Percentiles rank a stretch among this genome's conserved stretches.
Conservation (phyloP, 2,329 filamentous ascomycete genomes). For the Penicillium sp. region DNA sequence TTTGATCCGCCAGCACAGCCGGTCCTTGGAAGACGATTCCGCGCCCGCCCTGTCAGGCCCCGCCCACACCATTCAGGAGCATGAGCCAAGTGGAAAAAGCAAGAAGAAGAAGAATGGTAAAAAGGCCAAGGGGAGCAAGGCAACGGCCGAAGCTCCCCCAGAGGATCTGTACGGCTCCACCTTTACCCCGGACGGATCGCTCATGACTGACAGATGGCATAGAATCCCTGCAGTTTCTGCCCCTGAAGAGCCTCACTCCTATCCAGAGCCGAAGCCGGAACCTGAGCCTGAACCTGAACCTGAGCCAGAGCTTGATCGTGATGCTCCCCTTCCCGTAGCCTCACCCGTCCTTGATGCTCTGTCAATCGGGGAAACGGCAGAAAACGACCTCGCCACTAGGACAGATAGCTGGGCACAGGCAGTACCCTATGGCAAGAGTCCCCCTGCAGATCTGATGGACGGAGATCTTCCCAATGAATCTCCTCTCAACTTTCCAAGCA, state of each 20-base stretch:
- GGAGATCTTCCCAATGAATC: conserved; percentile 39
- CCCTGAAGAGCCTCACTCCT: conserved; percentile 34
- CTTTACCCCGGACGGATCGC: not conserved
- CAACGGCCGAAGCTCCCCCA: conserved; percentile 30
- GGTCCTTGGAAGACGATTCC: conserved; percentile 35
- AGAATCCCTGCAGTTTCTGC: conserved; percentile 32
- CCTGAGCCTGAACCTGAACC: conserved; percentile 10
- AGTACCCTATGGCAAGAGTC: conserved; percentile 48
- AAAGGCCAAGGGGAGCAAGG: conserved; percentile 39
- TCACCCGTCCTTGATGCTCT: conserved; percentile 45
- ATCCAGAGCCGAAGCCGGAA: conserved; percentile 14
- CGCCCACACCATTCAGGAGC: conserved; percentile 30
- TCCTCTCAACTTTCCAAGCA: conserved; percentile 43
- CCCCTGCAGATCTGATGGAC: conserved; percentile 42
- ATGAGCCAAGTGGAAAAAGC: conserved; percentile 36
- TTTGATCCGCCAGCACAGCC: conserved; percentile 39
- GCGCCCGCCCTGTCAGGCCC: conserved; percentile 32
- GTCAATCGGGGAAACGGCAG: conserved; percentile 32
- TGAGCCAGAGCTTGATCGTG: conserved; percentile 19
- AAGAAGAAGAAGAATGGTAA: conserved; percentile 46
- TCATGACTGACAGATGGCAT: conserved; percentile 14
- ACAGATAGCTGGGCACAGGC: conserved; percentile 49
- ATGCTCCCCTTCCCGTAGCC: conserved; percentile 29
- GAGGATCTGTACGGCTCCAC: conserved; percentile 40
- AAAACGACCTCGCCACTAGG: conserved; percentile 37